Evolutionary conservation across 1,284 basidiomycete genomes (phyloP), one percentile per base, ranked within the genome.

Genomic region (Lignosus rhinocerotis): DNA sequence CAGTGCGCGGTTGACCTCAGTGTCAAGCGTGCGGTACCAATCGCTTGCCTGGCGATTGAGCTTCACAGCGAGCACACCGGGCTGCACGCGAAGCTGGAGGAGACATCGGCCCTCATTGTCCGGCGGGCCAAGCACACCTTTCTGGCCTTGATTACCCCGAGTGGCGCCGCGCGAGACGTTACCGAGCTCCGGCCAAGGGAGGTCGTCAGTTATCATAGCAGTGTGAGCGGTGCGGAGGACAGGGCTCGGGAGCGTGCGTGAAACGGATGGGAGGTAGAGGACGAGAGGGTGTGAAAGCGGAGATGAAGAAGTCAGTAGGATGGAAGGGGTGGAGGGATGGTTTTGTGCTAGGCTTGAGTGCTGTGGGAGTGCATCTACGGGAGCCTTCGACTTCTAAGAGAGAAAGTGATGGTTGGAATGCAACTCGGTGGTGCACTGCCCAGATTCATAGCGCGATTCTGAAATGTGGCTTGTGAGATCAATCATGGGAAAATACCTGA

Each of bases 151-250:
- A 73, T 91, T 91, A 58, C 88, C 88, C 70, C 88, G 76, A 53
- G 89, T 91, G n/a, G 88, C 88, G 53, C 88, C 88, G 59, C 88
- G 82, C 56, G 89, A 89, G 64, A 91, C 88, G 67, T 91, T 91
- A 63, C 88, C 89, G 63, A 90, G 79, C 74, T 91, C 88, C 62
- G 89, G 89, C 88, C 88, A 91, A 33, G 88, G 89, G 51, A 91
- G 79, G 78, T 91, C 88, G 77, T 91, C 89, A 60, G 73, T 69
- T 59, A 82, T 81, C 82, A 77, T 89, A 72, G 44, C 51, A 36
- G 54, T 36, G 46, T 50, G 46, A 55, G 55, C 38, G 45, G 32
- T 36, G 49, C 51, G 17, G 47, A 51, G 53, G 42, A 47, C 57
- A 57, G 52, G 34, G 50, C 50, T 51, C 53, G 56, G 39, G 51